A percentile compares a stretch with the other conserved stretches of the same genome.
These are phyloP conservation scores for Urostyla sp. DNA, from an alignment of 73 alveolate genomes.

Conservation along the genomic window DNA sequence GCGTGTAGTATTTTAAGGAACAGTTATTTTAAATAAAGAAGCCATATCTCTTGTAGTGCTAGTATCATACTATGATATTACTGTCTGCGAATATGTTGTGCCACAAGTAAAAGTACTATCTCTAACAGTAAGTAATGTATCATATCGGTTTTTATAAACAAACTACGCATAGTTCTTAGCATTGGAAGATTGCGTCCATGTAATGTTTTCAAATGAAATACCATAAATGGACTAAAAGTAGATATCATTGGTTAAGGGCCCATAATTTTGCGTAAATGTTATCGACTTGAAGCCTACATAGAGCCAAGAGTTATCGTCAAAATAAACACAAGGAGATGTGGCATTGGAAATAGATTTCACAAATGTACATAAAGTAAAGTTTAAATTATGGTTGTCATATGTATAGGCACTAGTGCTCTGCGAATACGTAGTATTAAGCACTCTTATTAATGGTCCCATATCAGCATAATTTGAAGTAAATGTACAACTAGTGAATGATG, in stretches of 20 bases:
- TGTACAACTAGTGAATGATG: background rate
- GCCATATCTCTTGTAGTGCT: background rate
- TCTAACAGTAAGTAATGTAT: background rate
- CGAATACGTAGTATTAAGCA: conserved; percentile 2
- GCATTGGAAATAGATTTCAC: background rate
- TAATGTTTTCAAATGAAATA: background rate
- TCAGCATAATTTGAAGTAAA: conserved; percentile 7
- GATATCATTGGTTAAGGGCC: conserved; percentile 37
- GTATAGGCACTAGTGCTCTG: too few relatives aligned
- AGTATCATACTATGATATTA: background rate
- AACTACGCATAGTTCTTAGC: conserved; percentile 17
- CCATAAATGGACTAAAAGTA: conserved; percentile 12
- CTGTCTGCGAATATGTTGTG: background rate
- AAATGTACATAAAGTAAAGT: background rate
- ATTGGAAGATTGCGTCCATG: background rate
- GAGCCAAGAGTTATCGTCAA: background rate
- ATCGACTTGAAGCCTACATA: background rate
- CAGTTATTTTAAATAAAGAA: conserved; percentile 1
- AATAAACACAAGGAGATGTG: conserved; percentile 14
- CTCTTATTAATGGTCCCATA: too few relatives aligned
- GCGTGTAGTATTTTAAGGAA: background rate
- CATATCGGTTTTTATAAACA: conserved; percentile 11
- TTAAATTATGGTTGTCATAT: too few relatives aligned
- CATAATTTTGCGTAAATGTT: background rate
- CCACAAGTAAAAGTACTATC: conserved; percentile 8